Evolutionary conservation across 768 basidiomycete species (phyloP).

Genomic region (Leucosporidium scottii): DNA sequence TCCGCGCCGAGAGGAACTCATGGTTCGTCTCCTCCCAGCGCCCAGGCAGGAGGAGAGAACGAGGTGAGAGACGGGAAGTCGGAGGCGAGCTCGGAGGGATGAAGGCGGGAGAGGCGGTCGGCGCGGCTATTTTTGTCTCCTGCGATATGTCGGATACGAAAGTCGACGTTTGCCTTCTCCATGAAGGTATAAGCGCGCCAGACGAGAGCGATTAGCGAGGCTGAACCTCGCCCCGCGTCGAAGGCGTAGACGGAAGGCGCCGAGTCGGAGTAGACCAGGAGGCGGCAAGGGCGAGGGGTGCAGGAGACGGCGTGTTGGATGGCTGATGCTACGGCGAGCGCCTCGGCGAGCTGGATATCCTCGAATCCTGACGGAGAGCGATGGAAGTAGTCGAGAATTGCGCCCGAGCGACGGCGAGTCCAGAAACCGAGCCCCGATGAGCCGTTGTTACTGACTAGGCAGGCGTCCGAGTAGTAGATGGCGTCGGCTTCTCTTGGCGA

Average conservation of each 20-base stretch:
- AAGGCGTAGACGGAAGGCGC: not conserved
- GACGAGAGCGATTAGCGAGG: not conserved
- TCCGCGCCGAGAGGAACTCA: too few species aligned
- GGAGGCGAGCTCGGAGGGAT: not conserved
- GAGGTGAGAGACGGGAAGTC: not conserved
- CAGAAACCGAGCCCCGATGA: too few species aligned
- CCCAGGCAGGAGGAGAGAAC: not conserved
- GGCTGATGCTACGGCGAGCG: too few species aligned
- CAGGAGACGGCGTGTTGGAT: too few species aligned
- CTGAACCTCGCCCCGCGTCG: not conserved
- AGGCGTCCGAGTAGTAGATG: not conserved
- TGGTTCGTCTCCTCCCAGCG: too few species aligned
- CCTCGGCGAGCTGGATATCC: not conserved
- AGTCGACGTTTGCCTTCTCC: not conserved
- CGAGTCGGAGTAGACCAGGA: not conserved
- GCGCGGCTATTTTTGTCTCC: not conserved
- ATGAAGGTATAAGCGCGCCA: rapidly evolving
- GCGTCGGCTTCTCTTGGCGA: not conserved
- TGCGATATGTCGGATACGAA: not conserved
- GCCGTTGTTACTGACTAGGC: not conserved
- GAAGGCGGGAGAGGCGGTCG: not conserved
- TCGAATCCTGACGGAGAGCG: not conserved
- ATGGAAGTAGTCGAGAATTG: not conserved
- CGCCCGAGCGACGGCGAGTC: too few species aligned
- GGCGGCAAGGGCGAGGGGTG: not conserved